A percentile compares a stretch with the other conserved stretches of the same genome.
These are phyloP conservation scores for Botrytis hyacinthi DNA, from an alignment of 2,329 filamentous ascomycete species.

Conservation along the genomic window DNA sequence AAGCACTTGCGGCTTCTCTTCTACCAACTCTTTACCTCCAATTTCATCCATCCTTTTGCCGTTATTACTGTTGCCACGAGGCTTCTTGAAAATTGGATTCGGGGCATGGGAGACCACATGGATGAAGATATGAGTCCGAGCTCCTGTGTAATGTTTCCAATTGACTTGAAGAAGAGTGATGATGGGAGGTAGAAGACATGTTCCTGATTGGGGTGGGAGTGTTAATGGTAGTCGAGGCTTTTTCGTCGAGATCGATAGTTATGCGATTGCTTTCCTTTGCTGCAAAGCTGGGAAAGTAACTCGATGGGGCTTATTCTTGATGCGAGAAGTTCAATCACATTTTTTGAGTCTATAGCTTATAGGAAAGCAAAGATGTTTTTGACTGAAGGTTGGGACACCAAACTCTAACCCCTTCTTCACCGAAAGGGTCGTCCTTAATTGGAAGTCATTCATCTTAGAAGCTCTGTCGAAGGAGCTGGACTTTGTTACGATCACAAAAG, in stretches of 20 bases:
- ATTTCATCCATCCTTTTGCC: conserved; percentile 39
- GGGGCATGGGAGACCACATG: conserved; percentile 50
- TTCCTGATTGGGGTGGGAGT: conserved; percentile 43
- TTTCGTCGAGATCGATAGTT: conserved; percentile 96
- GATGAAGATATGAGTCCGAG: conserved; percentile 91
- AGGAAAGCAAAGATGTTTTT: conserved; percentile 46
- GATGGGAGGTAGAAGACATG: conserved; percentile 44
- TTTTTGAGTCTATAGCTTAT: conserved; percentile 54
- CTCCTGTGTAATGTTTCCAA: conserved; percentile 43
- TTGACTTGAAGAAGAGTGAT: conserved; percentile 23
- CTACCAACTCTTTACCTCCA: conserved; percentile 52
- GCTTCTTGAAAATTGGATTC: conserved; percentile 20
- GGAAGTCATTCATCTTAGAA: conserved; percentile 43
- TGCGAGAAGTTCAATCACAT: conserved; percentile 70
- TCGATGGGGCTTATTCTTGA: conserved; percentile 99
- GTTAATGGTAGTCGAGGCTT: conserved; percentile 54
- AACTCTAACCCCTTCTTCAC: conserved; percentile 38
- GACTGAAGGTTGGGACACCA: conserved; percentile 25
- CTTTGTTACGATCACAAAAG: conserved; percentile 40
- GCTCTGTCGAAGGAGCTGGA: conserved; percentile 70
- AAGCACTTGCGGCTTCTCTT: conserved; percentile 89
- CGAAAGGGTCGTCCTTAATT: conserved; percentile 38
- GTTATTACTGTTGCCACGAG: conserved; percentile 38
- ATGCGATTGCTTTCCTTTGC: conserved; percentile 82
- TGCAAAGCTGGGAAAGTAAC: conserved; percentile 64